phyloP scores from a whole-genome alignment of 1,139 yeast species.

The Yamadazyma trypodendri region DNA sequence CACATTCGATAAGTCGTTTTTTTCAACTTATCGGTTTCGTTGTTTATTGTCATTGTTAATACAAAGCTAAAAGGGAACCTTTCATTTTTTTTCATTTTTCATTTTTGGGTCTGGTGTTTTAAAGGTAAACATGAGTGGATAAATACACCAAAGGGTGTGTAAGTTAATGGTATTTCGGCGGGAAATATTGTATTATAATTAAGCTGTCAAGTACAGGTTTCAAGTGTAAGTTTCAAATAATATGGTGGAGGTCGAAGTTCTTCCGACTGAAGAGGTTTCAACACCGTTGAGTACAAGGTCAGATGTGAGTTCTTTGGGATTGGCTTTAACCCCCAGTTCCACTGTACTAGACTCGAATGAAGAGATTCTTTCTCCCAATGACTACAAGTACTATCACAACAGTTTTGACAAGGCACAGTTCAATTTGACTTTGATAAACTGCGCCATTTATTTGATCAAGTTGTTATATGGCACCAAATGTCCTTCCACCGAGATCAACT shows the following conservation, averaged over 20 bases:
- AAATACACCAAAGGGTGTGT: not conserved
- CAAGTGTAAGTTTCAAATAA: not conserved
- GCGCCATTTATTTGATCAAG: constrained; percentile 37
- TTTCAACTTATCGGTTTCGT: not conserved
- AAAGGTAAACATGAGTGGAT: constrained; percentile 1
- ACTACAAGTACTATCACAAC: constrained; percentile 39
- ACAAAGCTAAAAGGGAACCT: too few species aligned
- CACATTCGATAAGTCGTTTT: not conserved
- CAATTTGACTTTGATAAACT: constrained; percentile 39
- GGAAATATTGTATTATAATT: not conserved
- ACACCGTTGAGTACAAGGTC: constrained; percentile 1
- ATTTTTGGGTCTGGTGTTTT: constrained; percentile 1
- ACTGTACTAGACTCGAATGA: constrained; percentile 2
- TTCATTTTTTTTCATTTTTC: not conserved
- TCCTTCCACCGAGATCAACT: constrained; percentile 16
- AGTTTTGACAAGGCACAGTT: constrained; percentile 43
- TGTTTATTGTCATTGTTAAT: not conserved
- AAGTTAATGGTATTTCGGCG: not conserved
- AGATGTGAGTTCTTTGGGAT: constrained; percentile 2
- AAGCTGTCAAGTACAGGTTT: not conserved
- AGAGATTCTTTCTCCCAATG: constrained; percentile 29
- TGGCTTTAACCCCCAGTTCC: not conserved
- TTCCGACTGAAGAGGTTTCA: too few species aligned
- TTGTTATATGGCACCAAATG: constrained; percentile 28
- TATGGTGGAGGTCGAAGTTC: not conserved